These are phyloP conservation scores for Epichloe uncinata DNA, from an alignment of 2,329 filamentous ascomycete genomes.

Conservation along the genomic window DNA sequence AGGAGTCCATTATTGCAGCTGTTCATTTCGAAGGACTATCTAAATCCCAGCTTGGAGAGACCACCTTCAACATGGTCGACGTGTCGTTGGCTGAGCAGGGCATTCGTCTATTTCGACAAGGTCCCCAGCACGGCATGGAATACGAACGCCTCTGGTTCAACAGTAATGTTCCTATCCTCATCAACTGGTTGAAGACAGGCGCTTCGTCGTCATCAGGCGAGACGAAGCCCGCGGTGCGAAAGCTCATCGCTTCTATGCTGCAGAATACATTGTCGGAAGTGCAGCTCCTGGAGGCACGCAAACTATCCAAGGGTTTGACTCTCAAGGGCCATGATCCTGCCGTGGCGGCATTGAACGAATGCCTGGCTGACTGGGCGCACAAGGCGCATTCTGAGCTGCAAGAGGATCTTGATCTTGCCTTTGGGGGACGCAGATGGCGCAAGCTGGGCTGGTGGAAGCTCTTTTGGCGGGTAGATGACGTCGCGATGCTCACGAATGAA, in stretches of 20 bases:
- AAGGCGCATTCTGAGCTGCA: slow-evolving; percentile 72
- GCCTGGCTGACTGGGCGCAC: slow-evolving; percentile 62
- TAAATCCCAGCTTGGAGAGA: slow-evolving; percentile 17
- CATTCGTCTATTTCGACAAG: slow-evolving; percentile 53
- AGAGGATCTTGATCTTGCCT: slow-evolving; percentile 63
- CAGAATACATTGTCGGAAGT: slow-evolving; percentile 38
- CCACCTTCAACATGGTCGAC: slow-evolving; percentile 48
- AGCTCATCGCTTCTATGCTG: slow-evolving; percentile 55
- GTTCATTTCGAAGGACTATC: slow-evolving; percentile 42
- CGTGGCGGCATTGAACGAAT: slow-evolving; percentile 34
- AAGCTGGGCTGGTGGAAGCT: slow-evolving; percentile 88
- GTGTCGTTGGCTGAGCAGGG: slow-evolving; percentile 47
- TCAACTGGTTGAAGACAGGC: slow-evolving; percentile 50
- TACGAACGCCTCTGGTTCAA: slow-evolving; percentile 65
- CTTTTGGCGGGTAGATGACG: slow-evolving; percentile 89
- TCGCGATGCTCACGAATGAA: slow-evolving; percentile 68
- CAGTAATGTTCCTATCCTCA: slow-evolving; percentile 53
- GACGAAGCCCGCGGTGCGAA: slow-evolving; percentile 53
- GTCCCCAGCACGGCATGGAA: slow-evolving; percentile 52
- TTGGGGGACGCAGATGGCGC: slow-evolving; percentile 66
- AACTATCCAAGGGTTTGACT: slow-evolving; percentile 20
- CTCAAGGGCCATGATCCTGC: slow-evolving; percentile 20
- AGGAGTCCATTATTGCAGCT: slow-evolving; percentile 36
- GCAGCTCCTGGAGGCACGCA: slow-evolving; percentile 31
- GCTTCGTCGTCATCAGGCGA: slow-evolving; percentile 25